Evolutionary conservation across 495 filamentous ascomycete species (phyloP).

Genomic region (Penicillium malachiteum): DNA sequence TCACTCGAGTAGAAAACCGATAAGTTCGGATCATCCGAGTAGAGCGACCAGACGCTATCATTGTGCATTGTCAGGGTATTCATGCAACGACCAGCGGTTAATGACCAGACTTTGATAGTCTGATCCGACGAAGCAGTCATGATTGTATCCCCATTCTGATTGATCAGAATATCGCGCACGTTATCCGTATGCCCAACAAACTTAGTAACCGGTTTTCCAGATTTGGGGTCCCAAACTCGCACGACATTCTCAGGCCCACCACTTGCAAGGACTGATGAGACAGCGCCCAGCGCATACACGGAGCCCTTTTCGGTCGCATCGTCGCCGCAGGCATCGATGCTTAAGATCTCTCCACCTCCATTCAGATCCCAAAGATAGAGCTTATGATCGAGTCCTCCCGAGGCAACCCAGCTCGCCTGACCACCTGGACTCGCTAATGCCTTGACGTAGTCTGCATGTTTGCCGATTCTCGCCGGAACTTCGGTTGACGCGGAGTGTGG

Average conservation of each 20-base stretch:
- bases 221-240: conserved; percentile 86
- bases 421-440: conserved; percentile 75
- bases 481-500: conserved; percentile 69
- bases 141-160: conserved; percentile 81
- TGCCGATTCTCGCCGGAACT: conserved; percentile 78
- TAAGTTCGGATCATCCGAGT: conserved; percentile 80
- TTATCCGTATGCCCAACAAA: conserved; percentile 98
- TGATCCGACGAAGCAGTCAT: conserved; percentile 95
- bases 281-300: conserved; percentile 82
- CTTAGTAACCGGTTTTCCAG: conserved; percentile 89
- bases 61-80: conserved; percentile 98
- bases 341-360: conserved; percentile 77
- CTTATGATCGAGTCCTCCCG: conserved; percentile 91
- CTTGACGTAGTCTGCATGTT: conserved; percentile 96
- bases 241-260: conserved; percentile 95
- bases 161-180: conserved; percentile 85
- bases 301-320: conserved; percentile 88
- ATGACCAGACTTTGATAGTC: conserved; percentile 96
- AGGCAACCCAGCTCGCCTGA: conserved; percentile 84
- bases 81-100: conserved; percentile 92
- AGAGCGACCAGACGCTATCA: conserved; percentile 95
- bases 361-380: conserved; percentile 91
- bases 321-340: conserved; percentile 78
- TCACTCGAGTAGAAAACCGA: conserved; percentile 93
- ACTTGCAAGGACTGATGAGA: conserved; percentile 76